Base-by-base conservation (phyloP, 2,329 filamentous ascomycete genomes). In the Fusarium sp. region DNA sequence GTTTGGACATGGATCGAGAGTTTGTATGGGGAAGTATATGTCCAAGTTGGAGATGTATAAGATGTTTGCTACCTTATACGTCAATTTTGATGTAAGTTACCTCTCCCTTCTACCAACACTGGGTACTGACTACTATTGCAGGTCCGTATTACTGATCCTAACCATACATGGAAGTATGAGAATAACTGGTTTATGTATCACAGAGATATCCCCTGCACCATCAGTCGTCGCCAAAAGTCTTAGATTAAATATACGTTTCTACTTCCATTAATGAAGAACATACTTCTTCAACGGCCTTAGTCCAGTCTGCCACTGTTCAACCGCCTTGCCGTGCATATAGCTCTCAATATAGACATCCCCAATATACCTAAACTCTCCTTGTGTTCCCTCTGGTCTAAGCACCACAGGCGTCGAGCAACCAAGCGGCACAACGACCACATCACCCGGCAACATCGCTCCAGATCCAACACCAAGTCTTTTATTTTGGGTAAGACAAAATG, bases 111-210 rank as follows among this genome's bases (percentile, higher is more conserved):
- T 8, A 8, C 3, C 10, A 0, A 29, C 1, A 5, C 45, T 18
- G 6, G 11, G 3, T 15, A 16, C 52, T 69, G 10, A 71, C 34
- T 20, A 4, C 1, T 2, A 9, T 1, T 15, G 0, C 24, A 45
- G 70, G 68, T 51, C 60, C 32, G 32, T 11, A 69, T 71, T 15
- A 71, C 68, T 0, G 65, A 46, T 16, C 47, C 59, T 0, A 44
- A 55, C 10, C 68, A 71, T 11, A 52, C 25, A 18, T 71, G 68
- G 68, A 66, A 51, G 15, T 69, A 71, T 50, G 59, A 69, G 16
- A 71, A 71, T n/a, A 69, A 61, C 8, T 71, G 68, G 68, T 71
- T 71, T 7, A 71, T 71, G 68, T 71, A 71, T n/a, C 68, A 71
- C 2, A 66, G 53, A n/a, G 68, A 71, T 7, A 71, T 71, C 1